A percentile compares a stretch with the other conserved stretches of the same genome.
phyloP scores from a whole-genome alignment of 2,329 filamentous ascomycete genomes.

The Drechmeria coniospora region DNA sequence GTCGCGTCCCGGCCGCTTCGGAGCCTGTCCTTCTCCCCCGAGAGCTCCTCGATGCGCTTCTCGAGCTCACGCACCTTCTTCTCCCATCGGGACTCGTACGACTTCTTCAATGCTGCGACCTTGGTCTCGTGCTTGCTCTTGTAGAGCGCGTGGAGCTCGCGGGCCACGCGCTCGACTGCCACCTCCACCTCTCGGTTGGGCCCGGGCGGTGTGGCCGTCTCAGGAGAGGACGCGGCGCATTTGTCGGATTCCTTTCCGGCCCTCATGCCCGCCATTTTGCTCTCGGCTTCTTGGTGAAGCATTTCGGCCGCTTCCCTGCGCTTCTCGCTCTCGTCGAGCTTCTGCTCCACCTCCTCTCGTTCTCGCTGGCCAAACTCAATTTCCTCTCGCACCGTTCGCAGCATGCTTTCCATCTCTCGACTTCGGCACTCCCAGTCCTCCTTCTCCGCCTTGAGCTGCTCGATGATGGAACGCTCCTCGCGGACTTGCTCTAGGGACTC shows the following conservation, averaged over 20 bases:
- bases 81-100: slow-evolving; percentile 76
- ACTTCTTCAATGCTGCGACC: slow-evolving; percentile 74
- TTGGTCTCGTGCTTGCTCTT: slow-evolving; percentile 97
- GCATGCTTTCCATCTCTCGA: slow-evolving; percentile 69
- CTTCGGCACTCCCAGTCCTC: slow-evolving; percentile 73
- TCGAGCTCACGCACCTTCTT: slow-evolving; percentile 75
- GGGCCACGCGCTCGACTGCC: slow-evolving; percentile 79
- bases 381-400: slow-evolving; percentile 69
- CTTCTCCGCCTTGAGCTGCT: slow-evolving; percentile 60
- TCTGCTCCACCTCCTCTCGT: slow-evolving; percentile 60
- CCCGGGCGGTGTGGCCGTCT: slow-evolving; percentile 19
- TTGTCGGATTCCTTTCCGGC: slow-evolving; percentile 37
- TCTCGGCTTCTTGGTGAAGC: slow-evolving; percentile 61
- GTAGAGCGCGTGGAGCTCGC: slow-evolving; percentile 83
- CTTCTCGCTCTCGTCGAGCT: slow-evolving; percentile 64
- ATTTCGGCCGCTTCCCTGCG: slow-evolving; percentile 59
- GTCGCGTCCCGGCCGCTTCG: slow-evolving; percentile 49
- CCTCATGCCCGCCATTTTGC: slow-evolving; percentile 58
- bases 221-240: slow-evolving; percentile 16
- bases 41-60: slow-evolving; percentile 49
- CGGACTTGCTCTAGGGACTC: slow-evolving; percentile 71
- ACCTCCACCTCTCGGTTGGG: slow-evolving; percentile 56
- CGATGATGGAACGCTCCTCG: slow-evolving; percentile 56
- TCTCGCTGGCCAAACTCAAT: slow-evolving; percentile 66
- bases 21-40: slow-evolving; percentile 61